A percentile compares a stretch with the other conserved stretches of the same genome.
These are phyloP conservation scores for Suillus brevipes DNA, from an alignment of 768 basidiomycete species.

Conservation along the genomic window DNA sequence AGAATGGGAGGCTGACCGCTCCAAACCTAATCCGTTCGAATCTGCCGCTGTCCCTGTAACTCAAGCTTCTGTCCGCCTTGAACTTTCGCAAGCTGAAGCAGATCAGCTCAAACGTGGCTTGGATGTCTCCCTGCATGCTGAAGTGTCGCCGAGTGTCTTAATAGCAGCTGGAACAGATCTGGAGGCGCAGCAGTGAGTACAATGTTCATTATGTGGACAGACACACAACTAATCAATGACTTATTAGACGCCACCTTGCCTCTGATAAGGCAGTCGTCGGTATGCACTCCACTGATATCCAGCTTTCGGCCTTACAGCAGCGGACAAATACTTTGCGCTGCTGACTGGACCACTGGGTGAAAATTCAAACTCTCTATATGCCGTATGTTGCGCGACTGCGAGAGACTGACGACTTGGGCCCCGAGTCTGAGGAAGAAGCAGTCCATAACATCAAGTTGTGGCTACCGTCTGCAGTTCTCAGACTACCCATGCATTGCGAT, in stretches of 20 bases:
- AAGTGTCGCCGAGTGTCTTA: slow-evolving; percentile 18
- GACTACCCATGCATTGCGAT: background rate
- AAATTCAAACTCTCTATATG: background rate
- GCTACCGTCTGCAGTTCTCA: background rate
- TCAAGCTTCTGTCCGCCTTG: slow-evolving; percentile 12
- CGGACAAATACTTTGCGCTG: background rate
- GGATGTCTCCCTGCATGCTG: slow-evolving; percentile 12
- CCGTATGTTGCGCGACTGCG: background rate
- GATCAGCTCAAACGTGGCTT: background rate
- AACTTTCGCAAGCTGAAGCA: slow-evolving; percentile 19
- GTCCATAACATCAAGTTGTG: slow-evolving; percentile 1
- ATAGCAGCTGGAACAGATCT: slow-evolving; percentile 18
- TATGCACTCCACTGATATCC: background rate
- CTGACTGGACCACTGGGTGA: background rate
- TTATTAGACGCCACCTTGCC: background rate
- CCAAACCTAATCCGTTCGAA: slow-evolving; percentile 14
- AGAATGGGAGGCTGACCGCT: slow-evolving; percentile 11
- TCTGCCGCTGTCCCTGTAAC: slow-evolving; percentile 8
- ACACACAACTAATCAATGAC: background rate
- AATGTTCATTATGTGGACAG: background rate
- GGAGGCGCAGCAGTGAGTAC: slow-evolving; percentile 24
- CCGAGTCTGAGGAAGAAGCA: background rate
- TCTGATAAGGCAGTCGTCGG: background rate
- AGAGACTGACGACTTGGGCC: background rate
- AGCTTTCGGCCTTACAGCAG: background rate